Base-by-base conservation (phyloP, 208 protist species). In the Crithidia mellificae region DNA sequence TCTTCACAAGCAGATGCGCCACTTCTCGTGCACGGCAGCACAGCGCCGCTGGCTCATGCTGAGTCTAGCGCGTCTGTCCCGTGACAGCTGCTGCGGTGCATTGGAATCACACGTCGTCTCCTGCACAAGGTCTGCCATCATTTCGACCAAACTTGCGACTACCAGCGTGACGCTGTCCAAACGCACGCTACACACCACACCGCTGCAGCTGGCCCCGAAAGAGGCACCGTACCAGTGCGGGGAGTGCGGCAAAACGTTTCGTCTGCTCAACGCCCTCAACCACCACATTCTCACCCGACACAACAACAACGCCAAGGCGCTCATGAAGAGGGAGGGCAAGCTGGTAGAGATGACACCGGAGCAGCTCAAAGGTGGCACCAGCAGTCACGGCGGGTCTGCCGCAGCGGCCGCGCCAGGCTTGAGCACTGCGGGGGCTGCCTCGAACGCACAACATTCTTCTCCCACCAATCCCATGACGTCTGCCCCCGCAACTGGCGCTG, bases 231-330 rank as follows among this genome's bases (percentile, higher is more conserved):
- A 91, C 55, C 86, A 92, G 53, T 96, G 91, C 57, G 77, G 87
- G 4, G 81, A 85, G 49, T 96, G 91, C 56, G 84, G 87, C 14
- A 94, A 94, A 67, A 68, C 79, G 0, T 96, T 96, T 72, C 91
- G 91, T 6, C 78, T 96, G 44, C 74, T 93, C 14, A 94, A 94
- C 67, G 91, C 91, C 0, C 77, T 96, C 1, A 88, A 93, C 34
- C 91, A 96, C 67, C 91, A 96, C 78, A 94, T 96, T 46, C 78
- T 92, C 71, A 94, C 91, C 11, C 86, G 85, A 20, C 91, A 96
- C 77, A 83, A 71, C 20, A 90, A 88, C 25, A 53, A 81, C 5
- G 90, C 90, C 0, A 90, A 82, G 66, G 81, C 86, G 1, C 69
- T 95, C 52, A 43, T 87, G 36, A 56, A 76, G 32, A 78, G 61